Conservation (phyloP, 2,329 filamentous ascomycete genomes). For the Xylariaceae sp. region DNA sequence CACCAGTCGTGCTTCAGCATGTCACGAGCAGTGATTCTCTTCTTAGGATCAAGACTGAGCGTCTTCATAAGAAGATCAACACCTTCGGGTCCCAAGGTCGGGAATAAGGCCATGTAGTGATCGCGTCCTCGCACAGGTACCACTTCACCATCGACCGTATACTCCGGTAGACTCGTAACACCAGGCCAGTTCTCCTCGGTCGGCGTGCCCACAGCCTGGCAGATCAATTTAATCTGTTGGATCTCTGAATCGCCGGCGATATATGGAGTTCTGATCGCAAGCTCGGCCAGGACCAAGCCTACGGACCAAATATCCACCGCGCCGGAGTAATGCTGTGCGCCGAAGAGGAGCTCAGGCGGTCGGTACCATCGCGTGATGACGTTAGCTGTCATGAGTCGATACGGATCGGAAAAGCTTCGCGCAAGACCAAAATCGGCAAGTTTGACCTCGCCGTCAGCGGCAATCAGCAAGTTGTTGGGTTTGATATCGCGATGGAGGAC, state of each 20-base stretch:
- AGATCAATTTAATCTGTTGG: slow-evolving; percentile 79
- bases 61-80: slow-evolving; percentile 86
- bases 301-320: slow-evolving; percentile 94
- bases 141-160: slow-evolving; percentile 61
- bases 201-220: slow-evolving; percentile 79
- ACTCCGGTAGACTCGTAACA: slow-evolving; percentile 73
- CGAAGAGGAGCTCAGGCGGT: slow-evolving; percentile 88
- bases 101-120: slow-evolving; percentile 72
- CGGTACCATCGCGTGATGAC: slow-evolving; percentile 98
- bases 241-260: slow-evolving; percentile 80
- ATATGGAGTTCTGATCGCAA: slow-evolving; percentile 76
- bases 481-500: slow-evolving; percentile 98
- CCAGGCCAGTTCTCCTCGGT: slow-evolving; percentile 95
- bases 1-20: slow-evolving; percentile 84
- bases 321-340: slow-evolving; percentile 81
- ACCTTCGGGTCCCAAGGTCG: slow-evolving; percentile 72
- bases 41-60: slow-evolving; percentile 78
- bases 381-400: slow-evolving; percentile 81
- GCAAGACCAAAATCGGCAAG: slow-evolving; percentile 97
- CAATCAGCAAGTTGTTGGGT: slow-evolving; percentile 94
- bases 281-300: slow-evolving; percentile 86
- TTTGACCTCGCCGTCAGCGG: slow-evolving; percentile 87
- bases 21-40: slow-evolving; percentile 69
- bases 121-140: slow-evolving; percentile 60
- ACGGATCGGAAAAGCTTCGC: slow-evolving; percentile 81